These are phyloP conservation scores for Micromonas commoda DNA, from an alignment of 139 green algal species.

Conservation along the genomic window DNA sequence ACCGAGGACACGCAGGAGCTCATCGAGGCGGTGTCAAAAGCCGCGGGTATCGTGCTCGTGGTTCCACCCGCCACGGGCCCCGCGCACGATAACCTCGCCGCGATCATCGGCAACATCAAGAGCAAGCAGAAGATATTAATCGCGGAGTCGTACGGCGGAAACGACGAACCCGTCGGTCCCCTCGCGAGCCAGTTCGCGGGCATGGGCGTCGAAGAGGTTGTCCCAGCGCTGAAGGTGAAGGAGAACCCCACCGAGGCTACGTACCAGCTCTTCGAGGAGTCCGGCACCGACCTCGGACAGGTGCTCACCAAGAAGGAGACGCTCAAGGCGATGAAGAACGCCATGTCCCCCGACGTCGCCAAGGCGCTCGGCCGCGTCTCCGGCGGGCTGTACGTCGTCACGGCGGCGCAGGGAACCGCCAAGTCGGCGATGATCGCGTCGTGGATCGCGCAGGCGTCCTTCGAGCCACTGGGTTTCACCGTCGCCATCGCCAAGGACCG, in stretches of 20 bases:
- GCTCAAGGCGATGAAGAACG: conserved; percentile 64
- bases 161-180: conserved; percentile 90
- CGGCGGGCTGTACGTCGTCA: conserved; percentile 88
- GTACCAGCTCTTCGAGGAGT: conserved; percentile 87
- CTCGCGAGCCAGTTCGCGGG: conserved; percentile 54
- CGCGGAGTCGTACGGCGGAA: conserved; percentile 84
- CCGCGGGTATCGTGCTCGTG: conserved; percentile 77
- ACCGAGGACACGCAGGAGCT: conserved; percentile 71
- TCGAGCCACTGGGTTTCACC: conserved; percentile 92
- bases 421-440: conserved; percentile 69
- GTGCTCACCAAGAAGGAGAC: conserved; percentile 69
- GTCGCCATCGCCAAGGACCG: conserved; percentile 95
- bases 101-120: conserved; percentile 53
- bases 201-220: conserved; percentile 48
- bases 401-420: conserved; percentile 63
- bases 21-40: conserved; percentile 57
- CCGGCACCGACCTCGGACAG: conserved; percentile 72
- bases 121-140: conserved; percentile 83
- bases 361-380: conserved; percentile 79
- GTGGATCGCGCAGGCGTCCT: conserved; percentile 84
- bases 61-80: conserved; percentile 33
- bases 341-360: conserved; percentile 67
- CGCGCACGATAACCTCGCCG: conserved; percentile 51
- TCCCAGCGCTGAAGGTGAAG: conserved; percentile 70
- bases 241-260: conserved; percentile 51